Evolutionary conservation across 2,329 filamentous ascomycete genomes (phyloP).

Genomic region (Cordyceps pruinosa): DNA sequence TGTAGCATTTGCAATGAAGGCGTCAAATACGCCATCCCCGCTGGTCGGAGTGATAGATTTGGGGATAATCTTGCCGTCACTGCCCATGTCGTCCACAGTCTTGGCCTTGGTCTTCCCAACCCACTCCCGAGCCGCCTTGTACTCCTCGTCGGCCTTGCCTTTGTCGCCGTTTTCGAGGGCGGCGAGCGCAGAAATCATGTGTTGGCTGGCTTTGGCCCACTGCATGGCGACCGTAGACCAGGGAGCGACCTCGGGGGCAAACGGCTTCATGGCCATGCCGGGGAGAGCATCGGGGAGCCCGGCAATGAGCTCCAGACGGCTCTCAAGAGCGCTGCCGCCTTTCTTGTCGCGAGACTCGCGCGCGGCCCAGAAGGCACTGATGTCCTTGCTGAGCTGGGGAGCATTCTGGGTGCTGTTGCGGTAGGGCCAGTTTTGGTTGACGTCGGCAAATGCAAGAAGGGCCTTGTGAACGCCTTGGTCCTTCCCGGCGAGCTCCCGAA

Average conservation of each 20-base stretch:
- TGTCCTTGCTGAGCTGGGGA: conserved; percentile 13
- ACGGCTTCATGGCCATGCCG: conserved; percentile 14
- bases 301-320: conserved; percentile 7
- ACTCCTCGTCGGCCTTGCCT: conserved; percentile 6
- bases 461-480: conserved; percentile 1
- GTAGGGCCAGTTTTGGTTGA: conserved; percentile 16
- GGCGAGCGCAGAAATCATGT: conserved; percentile 12
- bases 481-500: conserved; percentile 13
- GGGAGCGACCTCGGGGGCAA: conserved; percentile 11
- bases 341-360: not conserved
- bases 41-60: conserved; percentile 10
- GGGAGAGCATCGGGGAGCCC: conserved; percentile 6
- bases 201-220: conserved; percentile 14
- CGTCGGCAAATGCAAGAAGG: conserved; percentile 11
- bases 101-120: conserved; percentile 12
- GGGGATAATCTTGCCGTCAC: conserved; percentile 1
- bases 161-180: conserved; percentile 11
- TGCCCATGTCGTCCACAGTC: not conserved
- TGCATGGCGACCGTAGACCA: conserved; percentile 14
- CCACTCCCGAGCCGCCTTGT: conserved; percentile 9
- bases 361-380: conserved; percentile 13
- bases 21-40: conserved; percentile 10
- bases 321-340: not conserved
- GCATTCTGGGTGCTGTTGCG: conserved; percentile 10
- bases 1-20: conserved; percentile 9